phyloP scores from a whole-genome alignment of 345 rosid genomes.

The Rhodamnia argentea region DNA sequence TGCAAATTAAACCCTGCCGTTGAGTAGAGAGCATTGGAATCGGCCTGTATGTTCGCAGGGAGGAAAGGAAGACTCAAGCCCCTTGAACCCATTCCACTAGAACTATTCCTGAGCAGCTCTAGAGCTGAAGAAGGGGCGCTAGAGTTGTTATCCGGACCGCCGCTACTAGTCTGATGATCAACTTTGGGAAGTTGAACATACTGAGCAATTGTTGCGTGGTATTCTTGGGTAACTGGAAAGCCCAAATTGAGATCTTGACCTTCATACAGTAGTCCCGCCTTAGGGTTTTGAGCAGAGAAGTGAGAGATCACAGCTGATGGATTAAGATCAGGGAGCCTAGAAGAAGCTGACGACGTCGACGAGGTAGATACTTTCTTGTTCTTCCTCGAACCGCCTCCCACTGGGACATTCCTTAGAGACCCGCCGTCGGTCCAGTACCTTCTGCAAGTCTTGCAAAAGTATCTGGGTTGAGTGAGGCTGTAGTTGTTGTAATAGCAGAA shows the following conservation, averaged over 20 bases:
- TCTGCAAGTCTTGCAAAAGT: conserved; percentile 93
- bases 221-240: conserved; percentile 21
- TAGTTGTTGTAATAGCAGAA: conserved; percentile 99
- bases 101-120: not conserved
- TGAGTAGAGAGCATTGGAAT: not conserved
- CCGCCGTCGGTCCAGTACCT: conserved; percentile 99
- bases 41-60: not conserved
- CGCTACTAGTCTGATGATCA: conserved; percentile 11
- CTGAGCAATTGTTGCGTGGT: conserved; percentile 46
- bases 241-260: conserved; percentile 81
- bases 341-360: conserved; percentile 2
- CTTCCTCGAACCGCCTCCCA: conserved; percentile 96
- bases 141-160: not conserved
- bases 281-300: conserved; percentile 2
- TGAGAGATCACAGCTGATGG: conserved; percentile 4
- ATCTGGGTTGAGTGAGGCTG: conserved; percentile 95
- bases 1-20: not conserved
- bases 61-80: not conserved
- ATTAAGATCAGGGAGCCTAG: conserved; percentile 51
- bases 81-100: not conserved
- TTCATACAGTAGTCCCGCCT: conserved; percentile 47
- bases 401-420: conserved; percentile 86
- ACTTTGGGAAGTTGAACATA: conserved; percentile 34
- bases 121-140: not conserved
- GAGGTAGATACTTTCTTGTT: conserved; percentile 69